These are phyloP conservation scores for Trypanosomatidae sp. DNA, from an alignment of 208 protist genomes.

Conservation along the genomic window DNA sequence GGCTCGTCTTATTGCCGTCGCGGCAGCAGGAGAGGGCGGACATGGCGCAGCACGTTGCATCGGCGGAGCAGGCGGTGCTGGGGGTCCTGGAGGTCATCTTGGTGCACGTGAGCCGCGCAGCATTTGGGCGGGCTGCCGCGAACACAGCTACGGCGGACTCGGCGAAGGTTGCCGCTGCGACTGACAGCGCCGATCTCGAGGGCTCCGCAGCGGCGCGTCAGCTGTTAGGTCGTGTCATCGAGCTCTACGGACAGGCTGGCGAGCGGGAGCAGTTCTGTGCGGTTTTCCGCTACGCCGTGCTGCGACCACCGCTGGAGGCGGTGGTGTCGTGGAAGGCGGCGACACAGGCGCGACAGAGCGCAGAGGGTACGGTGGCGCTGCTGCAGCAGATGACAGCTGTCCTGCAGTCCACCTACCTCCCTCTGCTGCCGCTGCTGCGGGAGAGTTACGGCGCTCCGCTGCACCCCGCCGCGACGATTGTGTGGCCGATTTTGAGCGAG, in stretches of 20 bases:
- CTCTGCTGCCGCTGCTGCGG: slow-evolving; percentile 56
- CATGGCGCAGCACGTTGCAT: slow-evolving; percentile 9
- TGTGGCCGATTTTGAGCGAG: slow-evolving; percentile 83
- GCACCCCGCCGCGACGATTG: slow-evolving; percentile 47
- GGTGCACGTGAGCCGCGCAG: slow-evolving; percentile 16
- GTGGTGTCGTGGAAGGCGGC: slow-evolving; percentile 83
- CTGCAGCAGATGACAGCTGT: slow-evolving; percentile 44
- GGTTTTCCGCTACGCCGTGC: slow-evolving; percentile 59
- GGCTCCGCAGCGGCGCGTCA: slow-evolving; percentile 7
- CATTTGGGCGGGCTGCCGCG: neutral
- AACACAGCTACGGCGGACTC: neutral
- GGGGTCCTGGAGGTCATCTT: slow-evolving; percentile 25
- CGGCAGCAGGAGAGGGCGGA: slow-evolving; percentile 24
- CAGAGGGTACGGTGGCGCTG: slow-evolving; percentile 53
- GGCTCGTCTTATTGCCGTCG: slow-evolving; percentile 15
- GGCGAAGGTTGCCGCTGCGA: neutral
- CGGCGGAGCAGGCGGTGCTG: slow-evolving; percentile 28
- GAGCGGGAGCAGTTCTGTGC: slow-evolving; percentile 49
- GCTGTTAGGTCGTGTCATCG: slow-evolving; percentile 35
- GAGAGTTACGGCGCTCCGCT: slow-evolving; percentile 40
- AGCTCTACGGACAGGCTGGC: slow-evolving; percentile 42
- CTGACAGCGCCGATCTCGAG: no score
- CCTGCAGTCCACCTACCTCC: slow-evolving; percentile 36
- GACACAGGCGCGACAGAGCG: slow-evolving; percentile 69
- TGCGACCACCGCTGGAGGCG: slow-evolving; percentile 57